phyloP scores from a whole-genome alignment of 805 yeast genomes.

The Candida oleophila region DNA sequence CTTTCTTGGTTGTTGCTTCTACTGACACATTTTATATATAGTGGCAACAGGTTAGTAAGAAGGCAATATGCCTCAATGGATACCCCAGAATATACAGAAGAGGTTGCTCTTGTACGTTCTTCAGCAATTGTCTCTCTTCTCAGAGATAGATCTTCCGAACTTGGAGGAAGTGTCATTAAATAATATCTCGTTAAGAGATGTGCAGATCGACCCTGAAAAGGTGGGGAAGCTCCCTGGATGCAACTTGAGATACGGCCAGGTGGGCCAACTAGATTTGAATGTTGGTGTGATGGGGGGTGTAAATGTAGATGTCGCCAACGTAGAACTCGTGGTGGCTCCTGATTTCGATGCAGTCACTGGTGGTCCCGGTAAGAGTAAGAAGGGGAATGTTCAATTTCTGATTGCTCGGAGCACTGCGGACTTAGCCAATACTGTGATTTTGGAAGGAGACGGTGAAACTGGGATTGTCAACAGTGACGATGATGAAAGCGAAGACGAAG shows the following conservation, averaged over 20 bases:
- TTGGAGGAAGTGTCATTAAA: constrained; percentile 71
- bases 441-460: constrained; percentile 29
- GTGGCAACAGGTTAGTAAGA: too few relatives aligned
- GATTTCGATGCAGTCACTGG: constrained; percentile 28
- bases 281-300: constrained; percentile 75
- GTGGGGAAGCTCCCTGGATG: constrained; percentile 63
- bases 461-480: constrained; percentile 10
- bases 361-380: constrained; percentile 15
- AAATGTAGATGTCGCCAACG: constrained; percentile 53
- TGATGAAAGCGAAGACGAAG: constrained; percentile 12
- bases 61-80: constrained; percentile 48
- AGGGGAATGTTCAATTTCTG: constrained; percentile 39
- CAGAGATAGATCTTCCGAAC: constrained; percentile 78
- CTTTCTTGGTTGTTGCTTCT: not conserved
- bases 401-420: constrained; percentile 74
- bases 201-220: constrained; percentile 71
- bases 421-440: constrained; percentile 59
- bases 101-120: constrained; percentile 76
- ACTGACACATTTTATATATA: not conserved
- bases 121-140: constrained; percentile 77
- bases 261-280: constrained; percentile 53
- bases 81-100: constrained; percentile 83
- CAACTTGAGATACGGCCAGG: constrained; percentile 58
- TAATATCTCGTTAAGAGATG: constrained; percentile 52
- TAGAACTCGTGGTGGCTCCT: constrained; percentile 45